phyloP scores from a whole-genome alignment of 106 monocot species.

The Iris macrosiphon region DNA sequence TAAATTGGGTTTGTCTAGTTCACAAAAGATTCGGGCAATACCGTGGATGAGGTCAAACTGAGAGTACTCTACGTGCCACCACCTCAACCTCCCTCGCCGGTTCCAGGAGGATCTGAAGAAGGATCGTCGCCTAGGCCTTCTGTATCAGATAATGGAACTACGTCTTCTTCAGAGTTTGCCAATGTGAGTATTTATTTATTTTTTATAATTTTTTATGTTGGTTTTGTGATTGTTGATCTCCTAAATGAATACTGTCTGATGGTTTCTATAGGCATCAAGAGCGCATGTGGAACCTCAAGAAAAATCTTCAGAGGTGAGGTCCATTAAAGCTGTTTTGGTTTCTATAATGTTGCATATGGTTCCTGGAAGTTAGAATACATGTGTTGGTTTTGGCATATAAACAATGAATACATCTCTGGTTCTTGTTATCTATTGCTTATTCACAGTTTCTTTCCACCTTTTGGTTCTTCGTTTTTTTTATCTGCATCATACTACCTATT shows the following conservation, averaged over 20 bases:
- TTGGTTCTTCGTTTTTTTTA: no score
- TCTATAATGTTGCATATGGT: no score
- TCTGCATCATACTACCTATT: no score
- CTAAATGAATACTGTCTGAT: not conserved
- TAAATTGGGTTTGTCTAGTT: no score
- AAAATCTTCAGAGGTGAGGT: conserved; percentile 43
- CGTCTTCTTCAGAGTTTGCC: conserved; percentile 17
- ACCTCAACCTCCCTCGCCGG: conserved; percentile 73
- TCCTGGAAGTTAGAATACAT: no score
- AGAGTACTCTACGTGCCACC: conserved; percentile 62
- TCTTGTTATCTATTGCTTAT: no score
- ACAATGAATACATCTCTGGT: no score
- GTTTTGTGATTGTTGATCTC: not conserved
- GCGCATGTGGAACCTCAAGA: conserved; percentile 30
- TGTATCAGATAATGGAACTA: conserved; percentile 25
- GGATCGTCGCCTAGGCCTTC: conserved; percentile 60
- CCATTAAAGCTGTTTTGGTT: no score
- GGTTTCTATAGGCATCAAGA: conserved; percentile 37
- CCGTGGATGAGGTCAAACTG: conserved; percentile 72
- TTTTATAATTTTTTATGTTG: not conserved
- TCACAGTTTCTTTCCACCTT: no score
- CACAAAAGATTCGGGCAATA: conserved; percentile 64
- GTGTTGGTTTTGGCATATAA: no score
- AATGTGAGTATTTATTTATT: conserved; percentile 24
- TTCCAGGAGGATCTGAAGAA: conserved; percentile 74